A percentile compares a stretch with the other conserved stretches of the same genome.
Conservation (phyloP, 2,329 filamentous ascomycete species). For the Aspergillus phoenicis region DNA sequence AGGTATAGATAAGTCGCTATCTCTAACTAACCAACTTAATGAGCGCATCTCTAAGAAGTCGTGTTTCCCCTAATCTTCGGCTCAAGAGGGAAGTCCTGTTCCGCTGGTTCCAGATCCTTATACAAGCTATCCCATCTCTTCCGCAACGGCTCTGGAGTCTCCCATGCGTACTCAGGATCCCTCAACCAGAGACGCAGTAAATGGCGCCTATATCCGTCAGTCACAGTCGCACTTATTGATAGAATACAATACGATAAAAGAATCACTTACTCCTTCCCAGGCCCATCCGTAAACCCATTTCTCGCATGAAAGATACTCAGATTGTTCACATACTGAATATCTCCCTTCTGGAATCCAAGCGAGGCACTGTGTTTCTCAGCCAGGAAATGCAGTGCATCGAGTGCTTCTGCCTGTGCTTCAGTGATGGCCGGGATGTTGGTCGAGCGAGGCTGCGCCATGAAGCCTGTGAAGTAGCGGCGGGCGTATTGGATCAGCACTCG, state of each 20-base stretch:
- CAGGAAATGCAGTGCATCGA: slow-evolving; percentile 55
- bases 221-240: not conserved
- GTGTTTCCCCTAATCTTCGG: slow-evolving; percentile 4
- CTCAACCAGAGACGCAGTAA: slow-evolving; percentile 52
- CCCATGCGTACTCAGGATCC: slow-evolving; percentile 51
- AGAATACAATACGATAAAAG: not conserved
- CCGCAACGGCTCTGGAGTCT: slow-evolving; percentile 42
- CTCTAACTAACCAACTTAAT: too few species aligned
- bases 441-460: slow-evolving; percentile 46
- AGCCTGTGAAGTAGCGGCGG: slow-evolving; percentile 60
- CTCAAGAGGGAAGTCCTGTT: slow-evolving; percentile 49
- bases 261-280: slow-evolving; percentile 40
- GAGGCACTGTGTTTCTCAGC: slow-evolving; percentile 48
- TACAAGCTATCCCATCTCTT: slow-evolving; percentile 48
- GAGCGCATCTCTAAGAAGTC: not conserved
- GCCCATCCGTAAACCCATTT: slow-evolving; percentile 48
- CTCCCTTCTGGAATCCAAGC: slow-evolving; percentile 52
- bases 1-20: too few species aligned
- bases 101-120: slow-evolving; percentile 41
- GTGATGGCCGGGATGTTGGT: slow-evolving; percentile 51
- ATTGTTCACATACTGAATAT: slow-evolving; percentile 58
- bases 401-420: slow-evolving; percentile 56
- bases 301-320: slow-evolving; percentile 56
- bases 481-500: slow-evolving; percentile 64
- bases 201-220: slow-evolving; percentile 41